A percentile compares a stretch with the other conserved stretches of the same genome.
phyloP scores from a whole-genome alignment of 2,329 filamentous ascomycete genomes.

The Diaporthe sp. region DNA sequence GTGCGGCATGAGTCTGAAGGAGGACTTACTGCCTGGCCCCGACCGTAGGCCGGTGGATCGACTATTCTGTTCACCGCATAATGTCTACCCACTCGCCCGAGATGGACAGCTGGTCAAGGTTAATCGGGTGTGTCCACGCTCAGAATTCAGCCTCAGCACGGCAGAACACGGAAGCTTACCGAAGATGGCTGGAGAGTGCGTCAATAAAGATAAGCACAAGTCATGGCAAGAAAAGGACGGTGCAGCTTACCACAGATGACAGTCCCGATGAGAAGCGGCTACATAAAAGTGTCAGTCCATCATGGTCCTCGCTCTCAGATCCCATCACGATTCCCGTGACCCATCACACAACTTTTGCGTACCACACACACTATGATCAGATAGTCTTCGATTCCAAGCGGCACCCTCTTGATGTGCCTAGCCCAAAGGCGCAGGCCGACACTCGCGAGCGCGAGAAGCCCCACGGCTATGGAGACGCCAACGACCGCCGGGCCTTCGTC shows the following conservation, averaged over 20 bases:
- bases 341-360: neutral
- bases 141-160: neutral
- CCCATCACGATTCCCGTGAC: neutral
- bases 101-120: constrained; percentile 15
- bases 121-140: neutral
- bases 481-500: constrained; percentile 1
- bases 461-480: constrained; percentile 27
- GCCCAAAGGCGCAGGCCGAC: constrained; percentile 16
- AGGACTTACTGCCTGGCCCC: constrained; percentile 9
- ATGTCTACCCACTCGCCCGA: constrained; percentile 19
- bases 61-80: constrained; percentile 24
- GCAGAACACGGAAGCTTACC: constrained; percentile 5
- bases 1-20: neutral
- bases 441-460: constrained; percentile 15
- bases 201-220: neutral
- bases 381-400: constrained; percentile 27
- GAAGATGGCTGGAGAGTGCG: neutral
- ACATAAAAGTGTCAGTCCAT: neutral
- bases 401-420: constrained; percentile 24
- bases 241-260: constrained; percentile 7
- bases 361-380: constrained; percentile 27
- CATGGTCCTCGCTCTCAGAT: neutral
- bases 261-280: constrained; percentile 19
- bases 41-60: constrained; percentile 6
- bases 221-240: neutral